Evolutionary conservation across 495 filamentous ascomycete genomes (phyloP), one percentile per base, ranked within the genome.

Genomic region (Usnea hakonensis): DNA sequence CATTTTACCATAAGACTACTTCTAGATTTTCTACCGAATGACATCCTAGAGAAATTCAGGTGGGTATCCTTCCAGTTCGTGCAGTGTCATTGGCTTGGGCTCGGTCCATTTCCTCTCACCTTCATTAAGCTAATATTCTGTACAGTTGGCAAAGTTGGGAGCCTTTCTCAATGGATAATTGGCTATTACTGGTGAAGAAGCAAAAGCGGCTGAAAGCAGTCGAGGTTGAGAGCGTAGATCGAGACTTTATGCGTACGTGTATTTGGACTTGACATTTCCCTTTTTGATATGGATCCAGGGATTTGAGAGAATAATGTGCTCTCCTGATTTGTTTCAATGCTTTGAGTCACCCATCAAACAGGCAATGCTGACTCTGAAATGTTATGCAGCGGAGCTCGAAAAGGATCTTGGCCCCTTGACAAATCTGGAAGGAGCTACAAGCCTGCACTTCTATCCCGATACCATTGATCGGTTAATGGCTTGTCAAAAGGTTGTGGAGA

Each of bases 61-160:
- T 62, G 38, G 5, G 60, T 57, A 36, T 11, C 28, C 14, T 52
- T 16, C 23, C 28, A 1, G 5, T 19, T 30, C 19, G 26, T 52
- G 16, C 16, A 32, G 38, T 26, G 9, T n/a, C 14, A 54, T 10
- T 16, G 17, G 28, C 41, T 8, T 32, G 48, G 48, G 32, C 8
- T 2, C 30, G 9, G 9, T 38, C 11, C 10, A 13, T 17, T 16
- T 50, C n/a, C 1, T 50, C 19, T 11, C 1, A 4, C 19, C 19
- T 43, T 30, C 10, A 41, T 46, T 26, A 40, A 26, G 44, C 60
- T 62, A 16, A 57, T 8, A 40, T 19, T n/a, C 2, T 46, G 21
- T 26, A 32, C 16, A 64, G 61, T 40, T 64, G 61, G 61, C 61
- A 64, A 28, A 58, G 53, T 37, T 64, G 61, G 61, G 61, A 64